Evolutionary conservation across 495 filamentous ascomycete species (phyloP), one percentile per base, ranked within the genome.

Genomic region (Diplogelasinospora grovesii): DNA sequence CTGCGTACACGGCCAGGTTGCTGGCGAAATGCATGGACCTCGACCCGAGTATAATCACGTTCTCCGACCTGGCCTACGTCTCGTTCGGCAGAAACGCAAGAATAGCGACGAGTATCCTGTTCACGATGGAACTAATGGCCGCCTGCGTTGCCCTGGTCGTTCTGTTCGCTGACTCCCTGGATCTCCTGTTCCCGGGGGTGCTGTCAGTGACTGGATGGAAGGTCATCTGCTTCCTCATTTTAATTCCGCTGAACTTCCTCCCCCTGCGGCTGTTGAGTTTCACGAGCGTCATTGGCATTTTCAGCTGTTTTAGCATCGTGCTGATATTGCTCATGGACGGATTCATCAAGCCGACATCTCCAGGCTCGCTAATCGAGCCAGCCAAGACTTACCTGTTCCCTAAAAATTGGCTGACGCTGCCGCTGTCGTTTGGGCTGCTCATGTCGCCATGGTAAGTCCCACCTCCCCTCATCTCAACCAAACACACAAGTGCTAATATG

Each of bases 101-200:
- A 25, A 65, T 95, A 22, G 71, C 80, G 20, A 89, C 85, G 4
- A 89, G 86, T 41, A 62, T 94, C 16, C 68, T 98, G 5, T 97
- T 98, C 66, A 85, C 79, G 2, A 50, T 97, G 24, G 92, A 98
- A 60, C 76, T 98, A 20, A 57, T 95, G 18, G 89, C 83, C 10
- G 83, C 89, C 18, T 90, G 85, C 55, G 88, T 97, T 25, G 92
- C 92, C 22, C 76, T 97, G 2, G 79, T 95, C 27, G 84, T 98
- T 6, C 77, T 98, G 10, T 98, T 98, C 58, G 87, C 87, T 25
- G 92, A 98, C 59, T 92, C 84, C 42, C 68, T 97, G 33, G 70
- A 88, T 50, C 77, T 80, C 15, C 59, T 98, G 36, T 75, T 96
- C 26, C 89, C 88, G 1, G 78, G 75, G 3, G 32, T 63, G 2